Evolutionary conservation across 768 basidiomycete species (phyloP), one percentile per base, ranked within the genome.

Genomic region (Lactifluus pinguis): DNA sequence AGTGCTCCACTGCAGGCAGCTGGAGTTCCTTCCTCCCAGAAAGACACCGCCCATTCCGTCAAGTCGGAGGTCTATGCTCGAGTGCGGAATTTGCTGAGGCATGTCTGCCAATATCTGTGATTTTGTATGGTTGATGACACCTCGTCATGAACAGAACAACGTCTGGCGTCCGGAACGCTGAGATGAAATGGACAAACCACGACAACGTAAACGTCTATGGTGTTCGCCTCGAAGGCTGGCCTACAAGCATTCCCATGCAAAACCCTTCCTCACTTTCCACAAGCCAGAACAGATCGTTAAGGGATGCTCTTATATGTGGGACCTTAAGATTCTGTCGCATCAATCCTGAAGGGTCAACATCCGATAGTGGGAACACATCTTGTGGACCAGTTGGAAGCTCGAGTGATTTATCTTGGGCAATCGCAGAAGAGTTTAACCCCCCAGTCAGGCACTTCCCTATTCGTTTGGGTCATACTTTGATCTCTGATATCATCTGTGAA

Each of bases 171-270:
- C 82, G 81, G 11, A 82, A 76, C 56, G 85, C 86, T 21, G 86
- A 87, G 66, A 87, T 87, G 86, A 86, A 83, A 69, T 87, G 86
- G 86, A 82, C 83, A 9, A 85, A 84, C 67, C 85, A 80, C 53
- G 78, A 81, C 29, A 76, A 80, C 48, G 69, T 87, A 53, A 73
- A 76, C 64, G 51, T 73, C 6, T 86, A 85, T 64, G 82, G 82
- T 10, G 81, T 87, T 36, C 78, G 75, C 55, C 69, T 87, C 49
- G 74, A 81, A 14, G 86, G 86, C 45, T 87, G 86, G 86, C 86
- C 86, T 10, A 61, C 76, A 25, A 72, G 72, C 34, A 76, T 87
- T 25, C 84, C 84, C 7, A 70, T 73, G 25, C 79, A 80, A 64
- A 87, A 86, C 65, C 86, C 86, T 6, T 86, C 85, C 32, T 72